Conservation (phyloP, 148 eudicot genomes). For the Camellia sinensis region DNA sequence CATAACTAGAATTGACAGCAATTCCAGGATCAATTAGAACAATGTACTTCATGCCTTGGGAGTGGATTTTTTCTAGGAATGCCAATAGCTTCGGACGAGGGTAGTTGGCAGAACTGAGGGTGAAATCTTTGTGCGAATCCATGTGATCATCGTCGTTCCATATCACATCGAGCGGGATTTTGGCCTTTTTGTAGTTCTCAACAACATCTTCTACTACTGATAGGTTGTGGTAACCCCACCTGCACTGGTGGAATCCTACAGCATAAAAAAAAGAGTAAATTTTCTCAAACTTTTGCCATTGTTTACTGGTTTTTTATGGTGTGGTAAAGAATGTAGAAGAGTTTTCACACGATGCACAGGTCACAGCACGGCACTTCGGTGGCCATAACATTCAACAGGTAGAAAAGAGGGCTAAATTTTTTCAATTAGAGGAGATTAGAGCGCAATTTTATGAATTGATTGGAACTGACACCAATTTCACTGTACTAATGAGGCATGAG, state of each 20-base stretch:
- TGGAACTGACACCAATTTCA: too few species aligned
- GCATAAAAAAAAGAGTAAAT: constrained; percentile 2
- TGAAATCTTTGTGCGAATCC: constrained; percentile 93
- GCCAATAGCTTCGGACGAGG: constrained; percentile 62
- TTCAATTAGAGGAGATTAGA: too few species aligned
- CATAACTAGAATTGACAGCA: constrained; percentile 67
- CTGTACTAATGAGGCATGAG: too few species aligned
- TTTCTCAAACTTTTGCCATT: background rate
- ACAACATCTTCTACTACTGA: constrained; percentile 87
- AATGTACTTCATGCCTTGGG: constrained; percentile 90
- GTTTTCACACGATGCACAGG: too few species aligned
- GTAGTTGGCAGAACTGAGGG: constrained; percentile 66
- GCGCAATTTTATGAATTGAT: too few species aligned
- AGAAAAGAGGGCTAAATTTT: too few species aligned
- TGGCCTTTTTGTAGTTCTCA: constrained; percentile 75
- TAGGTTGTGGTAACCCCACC: constrained; percentile 93
- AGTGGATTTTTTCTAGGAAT: constrained; percentile 71
- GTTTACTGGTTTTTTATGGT: too few species aligned
- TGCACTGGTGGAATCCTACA: constrained; percentile 94
- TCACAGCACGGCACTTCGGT: too few species aligned
- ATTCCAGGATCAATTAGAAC: constrained; percentile 93
- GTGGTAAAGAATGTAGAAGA: too few species aligned
- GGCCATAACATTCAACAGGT: too few species aligned
- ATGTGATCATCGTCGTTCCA: constrained; percentile 99
- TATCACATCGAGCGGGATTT: constrained; percentile 93